Base-by-base conservation (phyloP, 805 yeast species). In the Kregervanrija fluxuum region DNA sequence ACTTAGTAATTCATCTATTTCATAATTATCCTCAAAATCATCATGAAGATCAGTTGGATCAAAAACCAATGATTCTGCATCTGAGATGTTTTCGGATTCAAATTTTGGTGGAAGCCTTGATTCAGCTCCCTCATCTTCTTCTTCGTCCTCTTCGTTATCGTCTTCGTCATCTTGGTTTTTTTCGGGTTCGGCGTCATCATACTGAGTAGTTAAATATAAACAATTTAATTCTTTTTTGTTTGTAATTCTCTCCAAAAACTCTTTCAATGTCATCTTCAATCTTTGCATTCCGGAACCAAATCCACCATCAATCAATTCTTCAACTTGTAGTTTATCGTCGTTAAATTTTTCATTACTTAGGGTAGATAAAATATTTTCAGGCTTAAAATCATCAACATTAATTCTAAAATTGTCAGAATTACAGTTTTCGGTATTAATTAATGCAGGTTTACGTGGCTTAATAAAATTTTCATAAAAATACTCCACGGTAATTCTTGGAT, bases 131-230 rank as follows among this genome's bases (percentile, higher is more conserved):
- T 52, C 54, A 4, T 50, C 49, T 8, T 51, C 54, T 6, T 50
- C 49, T 17, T 54, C 61, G 14, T 56, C 58, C n/a, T 52, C 59
- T 17, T 53, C 54, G 11, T 52, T 53, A 9, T 52, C 55, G 9
- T 54, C 58, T 11, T 50, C 55, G 6, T 54, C 61, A 8, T 54
- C 56, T 11, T 51, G 57, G 6, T 52, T 54, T 8, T 41, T 47
- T 14, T 62, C 67, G 4, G 62, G 61, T 28, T 66, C 72, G 46
- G 74, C 74, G 40, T 73, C 80, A 3, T 51, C 64, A 54, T 84
- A 84, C 51, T 84, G 90, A 0, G 90, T 84, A 1, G 90, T 84
- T 57, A 83, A 64, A 51, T 84, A 83, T 45, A 74, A 35, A 8
- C 35, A 68, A 22, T 8, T 22, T 0, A 67, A 60, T 30, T 62